Evolutionary conservation across 441 rosid species (phyloP).

Genomic region (Geranium incanum): DNA sequence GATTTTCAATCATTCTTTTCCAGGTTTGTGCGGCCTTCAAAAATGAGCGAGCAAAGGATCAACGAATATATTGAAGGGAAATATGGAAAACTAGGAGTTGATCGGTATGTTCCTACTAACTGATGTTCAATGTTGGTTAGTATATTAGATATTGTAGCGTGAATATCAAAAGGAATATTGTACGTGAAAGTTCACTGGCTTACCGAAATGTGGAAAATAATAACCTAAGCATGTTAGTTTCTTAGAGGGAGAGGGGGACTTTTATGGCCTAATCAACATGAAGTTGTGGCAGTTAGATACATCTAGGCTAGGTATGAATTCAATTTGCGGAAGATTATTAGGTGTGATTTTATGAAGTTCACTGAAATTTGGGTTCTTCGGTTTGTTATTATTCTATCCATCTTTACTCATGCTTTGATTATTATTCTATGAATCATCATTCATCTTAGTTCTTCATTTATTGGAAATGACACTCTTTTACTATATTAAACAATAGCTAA

Average conservation of each 20-base stretch:
- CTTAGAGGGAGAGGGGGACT: background rate
- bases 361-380: background rate
- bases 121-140: background rate
- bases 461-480: too few relatives aligned
- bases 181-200: background rate
- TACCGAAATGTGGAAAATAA: background rate
- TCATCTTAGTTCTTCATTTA: background rate
- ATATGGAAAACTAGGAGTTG: conserved; percentile 85
- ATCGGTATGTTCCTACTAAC: conserved; percentile 47
- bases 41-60: conserved; percentile 64
- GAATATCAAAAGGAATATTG: background rate
- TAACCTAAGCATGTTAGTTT: background rate
- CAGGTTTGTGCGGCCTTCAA: conserved; percentile 83
- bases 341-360: background rate
- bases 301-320: background rate
- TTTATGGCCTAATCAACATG: background rate
- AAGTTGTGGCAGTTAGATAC: background rate
- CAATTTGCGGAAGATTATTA: background rate
- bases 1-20: background rate
- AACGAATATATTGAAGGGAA: conserved; percentile 71
- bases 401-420: background rate
- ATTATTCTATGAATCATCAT: background rate
- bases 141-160: background rate
- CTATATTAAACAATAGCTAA: background rate
- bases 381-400: background rate